Base-by-base conservation (phyloP, 108 stramenopile species). In the Skeletonema marinoi region DNA sequence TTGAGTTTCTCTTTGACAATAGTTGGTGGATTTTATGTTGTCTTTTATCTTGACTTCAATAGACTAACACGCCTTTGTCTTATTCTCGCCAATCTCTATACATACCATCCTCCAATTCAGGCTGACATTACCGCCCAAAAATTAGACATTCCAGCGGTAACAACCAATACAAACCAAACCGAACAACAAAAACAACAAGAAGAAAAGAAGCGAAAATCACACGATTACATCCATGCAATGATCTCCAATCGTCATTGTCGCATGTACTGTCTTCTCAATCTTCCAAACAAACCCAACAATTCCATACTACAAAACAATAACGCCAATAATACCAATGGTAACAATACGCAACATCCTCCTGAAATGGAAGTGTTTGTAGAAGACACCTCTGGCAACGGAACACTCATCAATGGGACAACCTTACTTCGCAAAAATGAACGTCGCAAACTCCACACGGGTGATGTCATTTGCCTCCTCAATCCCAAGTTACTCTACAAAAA, bases 371-470 rank as follows among this genome's bases (percentile, higher is more conserved):
- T 96, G n/a, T 95, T 81, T 50, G 60, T 97, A 1, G 96, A 96
- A 79, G 97, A 98, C 73, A 85, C 89, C 56, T 94, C 93, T 38
- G 93, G 92, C 14, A 98, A 98, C 81, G 97, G 97, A 51, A 98
- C 97, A 14, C 73, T 90, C 58, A 82, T 98, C 78, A 98, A 98
- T 69, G 80, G 84, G 35, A 79, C 86, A 29, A 94, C 77, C 5
- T 60, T 86, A 8, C 73, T 98, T 16, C 66, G 84, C 32, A 82
- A 78, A 54, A 92, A 96, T 33, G 88, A 97, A 80, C 78, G 88
- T 61, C 83, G 96, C 9, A 61, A 92, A 65, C 76, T 98, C 7
- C 93, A 97, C 64, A 92, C 92, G 9, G 98, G 98, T 2, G 98
- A 98, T 74, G 96, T 96, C 54, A 93, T 98, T 25, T 96, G 89